These are phyloP conservation scores for Xylaria flabelliformis DNA, from an alignment of 495 filamentous ascomycete genomes.

Conservation along the genomic window DNA sequence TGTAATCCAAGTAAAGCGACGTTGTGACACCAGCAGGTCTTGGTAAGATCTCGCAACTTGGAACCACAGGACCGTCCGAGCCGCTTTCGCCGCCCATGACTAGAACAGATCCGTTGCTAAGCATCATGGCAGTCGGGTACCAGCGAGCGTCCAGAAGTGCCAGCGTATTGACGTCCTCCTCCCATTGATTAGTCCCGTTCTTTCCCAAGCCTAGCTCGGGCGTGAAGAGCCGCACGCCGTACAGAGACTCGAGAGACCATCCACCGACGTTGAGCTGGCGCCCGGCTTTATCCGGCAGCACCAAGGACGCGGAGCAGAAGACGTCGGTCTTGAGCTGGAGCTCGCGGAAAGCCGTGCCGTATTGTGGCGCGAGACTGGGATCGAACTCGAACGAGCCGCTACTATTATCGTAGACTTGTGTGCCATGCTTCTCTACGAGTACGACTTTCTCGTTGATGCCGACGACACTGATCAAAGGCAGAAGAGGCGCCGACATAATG, in stretches of 20 bases:
- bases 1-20: constrained; percentile 48
- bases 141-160: constrained; percentile 52
- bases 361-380: constrained; percentile 46
- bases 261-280: constrained; percentile 57
- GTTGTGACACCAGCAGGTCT: constrained; percentile 32
- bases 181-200: constrained; percentile 55
- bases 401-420: constrained; percentile 46
- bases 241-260: constrained; percentile 53
- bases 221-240: constrained; percentile 55
- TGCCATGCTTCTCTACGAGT: constrained; percentile 56
- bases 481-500: constrained; percentile 54
- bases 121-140: constrained; percentile 58
- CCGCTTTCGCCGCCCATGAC: constrained; percentile 57
- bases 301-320: constrained; percentile 54
- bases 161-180: constrained; percentile 52
- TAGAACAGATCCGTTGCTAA: constrained; percentile 58
- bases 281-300: constrained; percentile 55
- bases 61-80: constrained; percentile 50
- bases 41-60: constrained; percentile 55
- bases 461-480: constrained; percentile 52
- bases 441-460: constrained; percentile 54
- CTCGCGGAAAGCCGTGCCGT: constrained; percentile 49
- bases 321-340: constrained; percentile 57
- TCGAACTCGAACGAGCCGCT: constrained; percentile 60
- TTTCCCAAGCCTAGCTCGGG: constrained; percentile 55